Evolutionary conservation across 257 asterid genomes (phyloP).

Genomic region (Jacaranda mimosifolia): DNA sequence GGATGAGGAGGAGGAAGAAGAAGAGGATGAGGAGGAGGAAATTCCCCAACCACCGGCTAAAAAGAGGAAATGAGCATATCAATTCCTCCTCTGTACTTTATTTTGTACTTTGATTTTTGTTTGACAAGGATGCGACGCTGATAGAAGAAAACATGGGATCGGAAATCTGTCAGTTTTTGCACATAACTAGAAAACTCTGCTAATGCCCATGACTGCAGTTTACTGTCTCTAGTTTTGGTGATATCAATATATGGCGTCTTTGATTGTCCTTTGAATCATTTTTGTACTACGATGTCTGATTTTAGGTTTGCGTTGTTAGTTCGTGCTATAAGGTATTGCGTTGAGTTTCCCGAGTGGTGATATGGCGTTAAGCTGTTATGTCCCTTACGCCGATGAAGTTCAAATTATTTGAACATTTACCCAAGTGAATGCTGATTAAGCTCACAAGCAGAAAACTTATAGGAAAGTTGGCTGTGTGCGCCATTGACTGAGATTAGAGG

Average conservation of each 20-base stretch:
- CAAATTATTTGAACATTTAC: no score
- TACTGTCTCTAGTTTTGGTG: neutral
- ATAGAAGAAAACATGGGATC: neutral
- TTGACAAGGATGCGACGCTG: conserved; percentile 4
- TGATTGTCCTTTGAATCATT: neutral
- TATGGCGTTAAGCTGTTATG: no score
- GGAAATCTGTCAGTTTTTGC: neutral
- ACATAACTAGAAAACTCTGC: neutral
- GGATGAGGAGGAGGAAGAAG: conserved; percentile 27
- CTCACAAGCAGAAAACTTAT: no score
- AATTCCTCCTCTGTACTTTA: neutral
- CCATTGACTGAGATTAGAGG: no score
- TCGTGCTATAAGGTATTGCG: no score
- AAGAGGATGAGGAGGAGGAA: conserved; percentile 38
- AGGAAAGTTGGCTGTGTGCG: no score
- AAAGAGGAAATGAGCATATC: conserved; percentile 42
- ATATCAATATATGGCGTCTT: neutral
- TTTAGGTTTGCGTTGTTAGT: neutral
- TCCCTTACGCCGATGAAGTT: no score
- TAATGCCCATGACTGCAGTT: conserved; percentile 13
- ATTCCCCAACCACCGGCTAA: conserved; percentile 45
- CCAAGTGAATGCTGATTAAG: no score
- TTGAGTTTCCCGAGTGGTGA: no score
- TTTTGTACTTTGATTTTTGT: conserved; percentile 27
- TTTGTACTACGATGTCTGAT: neutral